Base-by-base conservation (phyloP, 2,329 filamentous ascomycete species). In the Cladophialophora immunda region DNA sequence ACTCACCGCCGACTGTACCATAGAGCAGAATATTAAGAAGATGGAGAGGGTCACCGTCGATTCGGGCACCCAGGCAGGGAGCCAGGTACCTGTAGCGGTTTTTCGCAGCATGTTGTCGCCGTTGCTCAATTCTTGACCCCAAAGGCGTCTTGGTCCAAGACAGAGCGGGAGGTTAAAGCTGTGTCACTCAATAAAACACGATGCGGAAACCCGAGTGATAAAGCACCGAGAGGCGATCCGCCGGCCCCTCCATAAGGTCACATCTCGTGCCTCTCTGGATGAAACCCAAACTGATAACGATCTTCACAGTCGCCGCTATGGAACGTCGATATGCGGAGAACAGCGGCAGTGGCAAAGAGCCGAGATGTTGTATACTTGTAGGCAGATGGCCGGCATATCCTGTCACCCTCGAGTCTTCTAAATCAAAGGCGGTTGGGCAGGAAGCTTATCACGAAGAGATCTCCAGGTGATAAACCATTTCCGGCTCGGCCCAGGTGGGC, bases 31-130 rank as follows among this genome's bases (percentile, higher is more conserved):
- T 27, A 83, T 70, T 5, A 84, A 76, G 29, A 83, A 72, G 15
- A 79, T 70, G 0, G 81, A 79, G 7, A 84, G 70, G 0, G 70
- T 75, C 13, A 73, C 13, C 0, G 79, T 82, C 3, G 79, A 81
- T 70, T 82, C 75, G 22, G 82, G 81, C 4, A 83, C 80, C 79
- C 79, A 82, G 2, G 82, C 80, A 50, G 82, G 81, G 65, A 83
- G 71, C 82, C 81, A 83, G 2, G 81, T 83, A 11, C 81, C 81
- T 7, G 81, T 83, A 5, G 66, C 64, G 6, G 78, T 75, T 63
- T 73, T 77, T 55, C 68, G 69, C 63, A 80, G 62, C 78, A 81
- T 81, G 36, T 69, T 70, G 62, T 22, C 55, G 38, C 32, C 15
- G 27, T 19, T 50, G 2, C 22, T 50, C 45, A 15, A n/a, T 55